These are phyloP conservation scores for Rhodosporidiobolus odoratus DNA, from an alignment of 768 basidiomycete species.

Conservation along the genomic window DNA sequence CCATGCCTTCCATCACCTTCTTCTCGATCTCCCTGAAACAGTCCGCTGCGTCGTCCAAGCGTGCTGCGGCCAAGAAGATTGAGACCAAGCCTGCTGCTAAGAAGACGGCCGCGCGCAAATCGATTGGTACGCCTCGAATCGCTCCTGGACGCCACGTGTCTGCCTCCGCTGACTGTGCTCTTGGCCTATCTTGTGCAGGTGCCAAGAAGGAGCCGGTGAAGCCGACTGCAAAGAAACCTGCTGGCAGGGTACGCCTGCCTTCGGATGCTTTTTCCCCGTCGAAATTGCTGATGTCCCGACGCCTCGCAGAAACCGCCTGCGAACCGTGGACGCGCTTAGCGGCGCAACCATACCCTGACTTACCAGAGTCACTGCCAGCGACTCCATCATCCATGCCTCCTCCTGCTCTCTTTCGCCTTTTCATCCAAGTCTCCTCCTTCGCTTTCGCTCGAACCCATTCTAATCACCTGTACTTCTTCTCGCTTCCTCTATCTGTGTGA, in stretches of 20 bases:
- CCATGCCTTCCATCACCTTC: not conserved
- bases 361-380: too few relatives aligned
- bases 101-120: constrained; percentile 4
- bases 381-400: too few relatives aligned
- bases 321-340: too few relatives aligned
- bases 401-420: too few relatives aligned
- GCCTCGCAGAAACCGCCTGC: too few relatives aligned
- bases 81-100: not conserved
- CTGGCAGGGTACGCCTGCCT: not conserved
- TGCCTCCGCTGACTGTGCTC: not conserved
- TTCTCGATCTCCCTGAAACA: too few relatives aligned
- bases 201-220: not conserved
- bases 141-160: not conserved
- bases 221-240: not conserved
- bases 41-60: not conserved
- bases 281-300: too few relatives aligned
- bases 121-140: not conserved
- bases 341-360: too few relatives aligned
- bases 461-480: too few relatives aligned
- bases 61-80: not conserved
- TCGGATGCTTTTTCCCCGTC: not conserved
- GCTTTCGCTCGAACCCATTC: too few relatives aligned
- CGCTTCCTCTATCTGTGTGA: too few relatives aligned
- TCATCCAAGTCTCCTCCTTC: too few relatives aligned
- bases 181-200: not conserved